Conservation (phyloP, 257 asterid species). For the Solanum medicagineum region DNA sequence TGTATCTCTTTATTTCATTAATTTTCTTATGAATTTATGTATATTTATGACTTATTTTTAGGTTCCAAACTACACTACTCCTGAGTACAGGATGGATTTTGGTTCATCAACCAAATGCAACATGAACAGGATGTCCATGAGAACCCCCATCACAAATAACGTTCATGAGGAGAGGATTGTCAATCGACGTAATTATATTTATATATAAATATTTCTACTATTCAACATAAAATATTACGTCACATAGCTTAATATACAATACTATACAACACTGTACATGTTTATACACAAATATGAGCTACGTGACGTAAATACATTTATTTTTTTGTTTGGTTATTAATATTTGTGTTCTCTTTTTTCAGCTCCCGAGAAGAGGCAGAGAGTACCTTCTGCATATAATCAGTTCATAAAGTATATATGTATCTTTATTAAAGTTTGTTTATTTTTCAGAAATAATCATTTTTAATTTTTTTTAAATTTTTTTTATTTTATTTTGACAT, state of each 20-base stretch:
- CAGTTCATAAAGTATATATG: constrained; percentile 68
- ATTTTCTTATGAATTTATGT: background rate
- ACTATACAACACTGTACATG: too few relatives aligned
- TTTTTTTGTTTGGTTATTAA: background rate
- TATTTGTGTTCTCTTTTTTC: constrained; percentile 2
- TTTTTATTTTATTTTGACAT: background rate
- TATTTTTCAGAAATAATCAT: background rate
- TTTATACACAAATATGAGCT: too few relatives aligned
- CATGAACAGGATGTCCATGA: constrained; percentile 26
- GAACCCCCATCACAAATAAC: constrained; percentile 25
- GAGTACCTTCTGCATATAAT: constrained; percentile 89
- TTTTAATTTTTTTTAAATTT: background rate
- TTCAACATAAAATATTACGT: background rate
- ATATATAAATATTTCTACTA: background rate
- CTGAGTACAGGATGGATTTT: constrained; percentile 39
- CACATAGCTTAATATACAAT: background rate
- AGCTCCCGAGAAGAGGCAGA: constrained; percentile 94
- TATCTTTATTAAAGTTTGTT: background rate
- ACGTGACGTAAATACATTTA: constrained; percentile 9
- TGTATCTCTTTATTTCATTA: background rate
- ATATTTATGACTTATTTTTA: constrained; percentile 5
- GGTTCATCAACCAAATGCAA: constrained; percentile 61
- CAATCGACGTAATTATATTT: constrained; percentile 39
- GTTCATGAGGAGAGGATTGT: constrained; percentile 32
- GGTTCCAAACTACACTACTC: constrained; percentile 25